These are phyloP conservation scores for Leptographium galeiforme DNA, from an alignment of 2,329 filamentous ascomycete genomes.

Conservation along the genomic window DNA sequence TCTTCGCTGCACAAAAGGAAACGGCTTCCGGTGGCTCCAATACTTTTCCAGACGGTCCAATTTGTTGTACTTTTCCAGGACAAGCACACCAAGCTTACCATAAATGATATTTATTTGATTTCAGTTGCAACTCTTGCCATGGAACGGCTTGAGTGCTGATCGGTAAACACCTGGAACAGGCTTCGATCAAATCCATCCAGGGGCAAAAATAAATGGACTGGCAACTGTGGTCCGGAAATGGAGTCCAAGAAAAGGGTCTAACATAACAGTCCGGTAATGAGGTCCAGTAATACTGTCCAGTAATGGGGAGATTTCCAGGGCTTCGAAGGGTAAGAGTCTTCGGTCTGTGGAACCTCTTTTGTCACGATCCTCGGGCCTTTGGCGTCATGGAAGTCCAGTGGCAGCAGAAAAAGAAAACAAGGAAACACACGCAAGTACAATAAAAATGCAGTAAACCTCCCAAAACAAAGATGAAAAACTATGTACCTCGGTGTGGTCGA, in stretches of 20 bases:
- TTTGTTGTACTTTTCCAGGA: too few species aligned
- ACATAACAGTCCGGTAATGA: conserved; percentile 1
- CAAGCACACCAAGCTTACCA: not conserved
- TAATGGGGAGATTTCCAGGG: too few species aligned
- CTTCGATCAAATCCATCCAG: too few species aligned
- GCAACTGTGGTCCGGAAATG: not conserved
- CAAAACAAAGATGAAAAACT: conserved; percentile 29
- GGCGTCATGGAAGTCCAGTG: too few species aligned
- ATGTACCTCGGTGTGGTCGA: conserved; percentile 49
- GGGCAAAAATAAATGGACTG: too few species aligned
- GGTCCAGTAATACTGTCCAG: too few species aligned
- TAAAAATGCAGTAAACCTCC: conserved; percentile 16
- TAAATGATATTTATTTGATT: not conserved
- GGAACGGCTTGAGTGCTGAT: too few species aligned
- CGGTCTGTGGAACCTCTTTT: too few species aligned
- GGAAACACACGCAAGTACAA: not conserved
- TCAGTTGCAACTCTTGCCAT: not conserved
- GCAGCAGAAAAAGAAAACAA: not conserved
- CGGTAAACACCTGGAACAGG: not conserved
- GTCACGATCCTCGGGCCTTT: too few species aligned
- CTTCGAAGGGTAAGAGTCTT: too few species aligned
- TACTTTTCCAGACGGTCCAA: not conserved
- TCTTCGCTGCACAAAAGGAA: too few species aligned
- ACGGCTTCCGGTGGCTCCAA: too few species aligned
- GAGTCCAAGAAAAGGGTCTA: not conserved